Base-by-base conservation (phyloP, 2,329 filamentous ascomycete genomes). In the Parafenestella ontariensis region DNA sequence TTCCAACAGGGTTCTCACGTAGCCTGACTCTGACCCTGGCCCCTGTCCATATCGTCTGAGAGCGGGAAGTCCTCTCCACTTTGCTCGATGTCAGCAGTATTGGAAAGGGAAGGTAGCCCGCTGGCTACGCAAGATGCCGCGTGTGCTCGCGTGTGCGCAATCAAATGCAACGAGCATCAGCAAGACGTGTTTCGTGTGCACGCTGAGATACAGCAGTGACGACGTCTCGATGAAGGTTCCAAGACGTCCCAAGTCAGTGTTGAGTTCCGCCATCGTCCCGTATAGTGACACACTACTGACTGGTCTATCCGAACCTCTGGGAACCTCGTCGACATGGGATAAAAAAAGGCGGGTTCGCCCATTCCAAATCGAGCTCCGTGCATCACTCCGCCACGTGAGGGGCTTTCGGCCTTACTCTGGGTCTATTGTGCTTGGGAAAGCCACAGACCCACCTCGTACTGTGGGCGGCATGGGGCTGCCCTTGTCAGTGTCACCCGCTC, bases 361-460 rank as follows among this genome's bases (percentile, higher is more conserved):
- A 48, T 49, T 54, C 51, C 49, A 54, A 44, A 36, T 40, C 21
- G 41, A 47, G 52, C 42, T 52, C 57, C 49, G 54, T 56, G 62
- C 58, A 46, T 44, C 37, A 52, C 49, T 37, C 55, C 47, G 65
- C 71, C 71, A 74, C 72, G 70, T 72, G 71, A 73, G 63, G 33
- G 44, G 34, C 20, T 41, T n/a, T 69, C 70, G 69, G 71, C 56
- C 59, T 52, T 51, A 66, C 59, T 62, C 44, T 53, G 49, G 50
- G 23, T 39, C 46, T 44, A 57, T 66, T 48, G 49, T 46, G 44
- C 23, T 49, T 61, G 47, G 53, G 44, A 56, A 53, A 66, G 69
- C 69, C 69, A 72, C 64, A 60, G 48, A 52, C 56, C 63, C 53
- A 59, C 55, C 55, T 60, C 23, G 54, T 44, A 43, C 59, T 61